Evolutionary conservation across 192 early-diverging fungal species (phyloP), one percentile per base, ranked within the genome.

Genomic region (Kappamyces sp.): DNA sequence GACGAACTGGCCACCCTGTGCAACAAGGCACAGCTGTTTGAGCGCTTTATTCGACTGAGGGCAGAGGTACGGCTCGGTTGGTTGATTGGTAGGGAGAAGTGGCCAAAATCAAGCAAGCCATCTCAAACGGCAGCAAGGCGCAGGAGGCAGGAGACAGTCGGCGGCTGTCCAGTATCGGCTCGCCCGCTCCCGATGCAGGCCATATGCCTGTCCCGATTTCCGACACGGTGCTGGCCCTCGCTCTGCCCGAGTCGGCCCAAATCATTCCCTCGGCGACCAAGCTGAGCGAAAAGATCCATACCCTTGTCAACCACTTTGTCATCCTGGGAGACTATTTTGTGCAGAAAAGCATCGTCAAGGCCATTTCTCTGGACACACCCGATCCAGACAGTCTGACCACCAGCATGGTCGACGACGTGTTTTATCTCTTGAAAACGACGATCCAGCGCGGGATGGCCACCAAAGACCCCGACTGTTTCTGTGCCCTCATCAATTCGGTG

Each of bases 361-460:
- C 85, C 72, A 35, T 7, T 1, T 49, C 62, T 15, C 72, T 91
- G 39, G 87, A 90, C 40, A 68, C 37, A 1, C 62, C 69, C 32
- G 69, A 69, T 4, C 49, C 12, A 1, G 62, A 44, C 23, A 58
- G 61, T 0, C 42, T 60, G 12, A 70, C 75, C 23, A 79, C 80
- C 38, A 58, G 67, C 12, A n/a, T 53, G 60, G 93, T 97, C 6
- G 96, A 92, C 44, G 96, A 99, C 61, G 82, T 94, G 5, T 96
- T 97, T 66, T 99, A 89, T 67, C 87, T 99, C 41, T 67, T 90
- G 23, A 87, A 88, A 58, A 87, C 85, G 31, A 80, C 83, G 3
- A 66, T 90, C 4, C 76, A 77, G 36, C 80, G 92, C 49, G 79
- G 84, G 1, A 66, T 96, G 1, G 70, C 84, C n/a, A 90, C 90